These are phyloP conservation scores for Mucor racemosus DNA, from an alignment of 371 early-diverging fungal species.

Conservation along the genomic window DNA sequence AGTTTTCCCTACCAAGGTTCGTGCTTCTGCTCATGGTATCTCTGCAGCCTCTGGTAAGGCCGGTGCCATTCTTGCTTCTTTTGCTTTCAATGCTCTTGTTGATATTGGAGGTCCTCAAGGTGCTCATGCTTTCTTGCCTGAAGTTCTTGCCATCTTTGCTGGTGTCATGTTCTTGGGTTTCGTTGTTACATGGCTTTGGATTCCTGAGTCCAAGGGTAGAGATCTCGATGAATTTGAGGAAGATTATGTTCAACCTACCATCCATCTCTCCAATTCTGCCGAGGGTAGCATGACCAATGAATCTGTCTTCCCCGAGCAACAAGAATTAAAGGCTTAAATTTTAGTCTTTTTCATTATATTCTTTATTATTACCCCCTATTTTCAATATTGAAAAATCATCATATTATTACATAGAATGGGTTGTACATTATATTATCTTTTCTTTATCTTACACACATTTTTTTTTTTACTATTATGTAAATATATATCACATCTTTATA, in stretches of 20 bases:
- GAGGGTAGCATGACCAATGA: conserved; percentile 12
- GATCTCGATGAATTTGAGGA: conserved; percentile 65
- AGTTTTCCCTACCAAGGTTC: conserved; percentile 88
- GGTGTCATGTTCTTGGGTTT: conserved; percentile 72
- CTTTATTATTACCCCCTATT: not conserved
- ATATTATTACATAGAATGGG: conserved; percentile 5
- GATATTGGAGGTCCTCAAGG: conserved; percentile 57
- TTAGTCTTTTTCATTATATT: too few species aligned
- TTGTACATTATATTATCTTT: conserved; percentile 17
- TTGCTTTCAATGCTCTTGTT: conserved; percentile 64
- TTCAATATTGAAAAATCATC: not conserved
- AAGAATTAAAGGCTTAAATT: conserved; percentile 17
- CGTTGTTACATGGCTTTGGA: conserved; percentile 51
- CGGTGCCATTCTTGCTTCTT: conserved; percentile 72
- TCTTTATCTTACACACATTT: not conserved
- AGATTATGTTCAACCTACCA: conserved; percentile 22
- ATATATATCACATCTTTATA: conserved; percentile 13
- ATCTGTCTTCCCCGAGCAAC: conserved; percentile 4
- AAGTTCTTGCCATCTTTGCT: conserved; percentile 71
- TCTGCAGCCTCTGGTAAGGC: conserved; percentile 88
- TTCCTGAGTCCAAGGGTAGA: conserved; percentile 62
- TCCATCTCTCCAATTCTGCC: not conserved
- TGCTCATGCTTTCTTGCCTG: conserved; percentile 68
- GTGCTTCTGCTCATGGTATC: conserved; percentile 88
- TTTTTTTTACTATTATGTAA: conserved; percentile 3